Evolutionary conservation across 371 early-diverging fungal species (phyloP).

Genomic region (Funneliformis caledonium): DNA sequence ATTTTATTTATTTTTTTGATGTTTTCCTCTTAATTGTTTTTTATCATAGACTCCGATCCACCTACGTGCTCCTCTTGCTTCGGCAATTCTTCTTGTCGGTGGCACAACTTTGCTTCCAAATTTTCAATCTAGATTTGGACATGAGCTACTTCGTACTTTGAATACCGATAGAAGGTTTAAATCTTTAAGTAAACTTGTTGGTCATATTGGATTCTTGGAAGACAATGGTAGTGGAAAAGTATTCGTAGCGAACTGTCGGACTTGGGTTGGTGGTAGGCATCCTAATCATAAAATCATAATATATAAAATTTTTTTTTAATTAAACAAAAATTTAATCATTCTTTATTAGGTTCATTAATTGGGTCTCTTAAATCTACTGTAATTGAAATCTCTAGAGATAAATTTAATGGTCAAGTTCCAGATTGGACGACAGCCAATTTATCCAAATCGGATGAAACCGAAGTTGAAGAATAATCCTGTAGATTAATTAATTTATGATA

Average conservation of each 20-base stretch:
- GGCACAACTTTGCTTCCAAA: conserved; percentile 81
- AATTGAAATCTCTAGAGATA: conserved; percentile 66
- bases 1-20: background rate
- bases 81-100: conserved; percentile 75
- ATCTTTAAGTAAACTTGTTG: conserved; percentile 45
- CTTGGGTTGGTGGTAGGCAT: conserved; percentile 77
- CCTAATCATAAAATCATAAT: background rate
- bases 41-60: conserved; percentile 64
- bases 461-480: background rate
- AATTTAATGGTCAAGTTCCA: conserved; percentile 64
- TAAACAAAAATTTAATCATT: background rate
- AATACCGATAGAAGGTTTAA: conserved; percentile 53
- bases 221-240: conserved; percentile 57
- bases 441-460: background rate
- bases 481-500: background rate
- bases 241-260: conserved; percentile 69
- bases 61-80: conserved; percentile 68
- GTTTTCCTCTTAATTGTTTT: background rate
- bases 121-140: conserved; percentile 66
- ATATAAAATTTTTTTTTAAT: background rate
- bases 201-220: conserved; percentile 47
- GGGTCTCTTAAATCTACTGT: conserved; percentile 74
- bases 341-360: conserved; percentile 63
- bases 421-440: conserved; percentile 63
- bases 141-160: conserved; percentile 63